These are phyloP conservation scores for Cyphellophora attinorum DNA, from an alignment of 2,329 filamentous ascomycete species.

Conservation along the genomic window DNA sequence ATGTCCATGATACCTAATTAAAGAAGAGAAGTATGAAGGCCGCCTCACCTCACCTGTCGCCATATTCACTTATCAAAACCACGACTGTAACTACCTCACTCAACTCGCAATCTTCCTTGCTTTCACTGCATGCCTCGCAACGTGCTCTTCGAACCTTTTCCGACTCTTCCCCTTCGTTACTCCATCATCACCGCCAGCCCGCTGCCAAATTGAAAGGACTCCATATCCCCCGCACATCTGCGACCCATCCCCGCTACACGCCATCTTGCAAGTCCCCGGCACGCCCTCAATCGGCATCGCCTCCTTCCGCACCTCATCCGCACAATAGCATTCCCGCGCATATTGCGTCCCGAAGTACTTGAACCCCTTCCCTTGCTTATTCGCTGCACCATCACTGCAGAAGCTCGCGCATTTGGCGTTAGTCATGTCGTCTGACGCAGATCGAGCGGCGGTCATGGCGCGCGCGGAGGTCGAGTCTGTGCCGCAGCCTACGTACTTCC, in stretches of 20 bases:
- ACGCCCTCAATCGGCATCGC: constrained; percentile 18
- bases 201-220: constrained; percentile 12
- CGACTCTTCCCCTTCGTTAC: no score
- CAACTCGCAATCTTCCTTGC: no score
- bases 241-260: constrained; percentile 29
- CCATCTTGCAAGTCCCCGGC: constrained; percentile 18
- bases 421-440: constrained; percentile 17
- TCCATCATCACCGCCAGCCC: no score
- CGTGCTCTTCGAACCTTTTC: no score
- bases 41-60: no score
- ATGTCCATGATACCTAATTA: no score
- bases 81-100: no score
- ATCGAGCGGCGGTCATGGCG: constrained; percentile 21
- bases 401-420: constrained; percentile 22
- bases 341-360: constrained; percentile 23
- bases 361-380: constrained; percentile 22
- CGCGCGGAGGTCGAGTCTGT: constrained; percentile 29
- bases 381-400: constrained; percentile 18
- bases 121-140: no score
- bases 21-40: no score
- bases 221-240: constrained; percentile 43
- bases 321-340: constrained; percentile 17
- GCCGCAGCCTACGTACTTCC: constrained; percentile 55
- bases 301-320: constrained; percentile 13
- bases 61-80: no score